Evolutionary conservation across 805 yeast species (phyloP), one percentile per base, ranked within the genome.

Genomic region (Citeromyces nyonsensis): DNA sequence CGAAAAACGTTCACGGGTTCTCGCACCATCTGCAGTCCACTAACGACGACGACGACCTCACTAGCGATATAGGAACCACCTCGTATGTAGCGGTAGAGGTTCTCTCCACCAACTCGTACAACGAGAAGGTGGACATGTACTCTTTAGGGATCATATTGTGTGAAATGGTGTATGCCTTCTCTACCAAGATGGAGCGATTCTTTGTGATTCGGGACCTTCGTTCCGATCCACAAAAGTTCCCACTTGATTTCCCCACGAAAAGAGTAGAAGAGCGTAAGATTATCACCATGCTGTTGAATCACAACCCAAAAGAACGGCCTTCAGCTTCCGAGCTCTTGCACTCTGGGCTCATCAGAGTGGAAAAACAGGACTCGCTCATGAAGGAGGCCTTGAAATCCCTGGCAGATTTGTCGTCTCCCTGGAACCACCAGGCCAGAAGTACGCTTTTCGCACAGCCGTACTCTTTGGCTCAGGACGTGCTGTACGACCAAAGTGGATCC

Each of bases 151-250:
- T 91, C 25, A 91, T 91, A 1, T 84, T 91, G 47, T 91, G 91
- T 50, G 98, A 91, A 49, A 91, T 91, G 98, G 69, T 84, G 20
- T 84, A 75, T 48, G 63, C 76, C 1, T 63, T 88, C 44, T 62
- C 64, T n/a, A 91, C 99, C 0, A 86, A 84, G 2, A 91, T 91
- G 96, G 99, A 91, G 49, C 64, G 98, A 33, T 84, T 79, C 8
- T 63, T 66, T 30, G 81, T 73, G 6, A 54, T 91, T n/a, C 67
- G 73, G 37, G 60, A 66, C 15, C 52, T 88, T 34, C 60, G 99
- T 35, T 49, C 61, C 1, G 51, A 70, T 0, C 48, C 63, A 0
- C 64, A 84, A 10, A 67, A 66, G 4, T 80, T 91, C 39, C 98
- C 98, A 0, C 15, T 53, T 0, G 79, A 73, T 33, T 86, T 85